Base-by-base conservation (phyloP, 2,329 filamentous ascomycete species). In the Apiospora saccharicola region DNA sequence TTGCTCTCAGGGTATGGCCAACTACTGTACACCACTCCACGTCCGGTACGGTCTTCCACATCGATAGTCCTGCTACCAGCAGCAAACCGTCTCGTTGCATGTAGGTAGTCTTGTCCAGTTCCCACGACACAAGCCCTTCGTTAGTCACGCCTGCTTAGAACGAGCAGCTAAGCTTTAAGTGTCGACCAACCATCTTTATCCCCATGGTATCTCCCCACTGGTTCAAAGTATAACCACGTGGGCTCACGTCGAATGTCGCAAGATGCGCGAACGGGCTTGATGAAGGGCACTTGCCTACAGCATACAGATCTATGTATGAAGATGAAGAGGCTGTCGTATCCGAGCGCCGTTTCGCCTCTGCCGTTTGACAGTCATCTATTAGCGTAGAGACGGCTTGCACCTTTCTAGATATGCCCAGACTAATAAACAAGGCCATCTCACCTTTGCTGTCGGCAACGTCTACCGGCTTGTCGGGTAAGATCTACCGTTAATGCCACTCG, bases 161-260 rank as follows among this genome's bases (percentile, higher is more conserved):
- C 53, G 53, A 61, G 30, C 53, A n/a, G 30, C 30, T 61, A 37
- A n/a, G 53, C 53, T 34, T 34, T 19, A 37, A 61, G 30, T 41
- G 30, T 37, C 30, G 14, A 61, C 30, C 19, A 24, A 13, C 19
- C 14, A n/a, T 64, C 57, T 3, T 13, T 24, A 41, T 64, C 34
- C 22, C 57, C 57, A 61, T 61, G 30, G 22, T 64, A 24, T 64
- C 22, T 64, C 57, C 57, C 30, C 57, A 22, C n/a, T 41, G 57
- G 57, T 22, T 24, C 22, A 41, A 64, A 64, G 34, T 64, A 64
- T 64, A 64, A 64, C 57, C 34, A 64, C 22, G 57, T 41, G 57
- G 34, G 34, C n/a, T 22, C 51, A 22, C 24, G 3, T 19, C 53
- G 19, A 61, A 61, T 57, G 30, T 34, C 30, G 30, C 16, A 19